Conservation (phyloP, 2,329 filamentous ascomycete genomes). For the Verticillium nonalfalfae region DNA sequence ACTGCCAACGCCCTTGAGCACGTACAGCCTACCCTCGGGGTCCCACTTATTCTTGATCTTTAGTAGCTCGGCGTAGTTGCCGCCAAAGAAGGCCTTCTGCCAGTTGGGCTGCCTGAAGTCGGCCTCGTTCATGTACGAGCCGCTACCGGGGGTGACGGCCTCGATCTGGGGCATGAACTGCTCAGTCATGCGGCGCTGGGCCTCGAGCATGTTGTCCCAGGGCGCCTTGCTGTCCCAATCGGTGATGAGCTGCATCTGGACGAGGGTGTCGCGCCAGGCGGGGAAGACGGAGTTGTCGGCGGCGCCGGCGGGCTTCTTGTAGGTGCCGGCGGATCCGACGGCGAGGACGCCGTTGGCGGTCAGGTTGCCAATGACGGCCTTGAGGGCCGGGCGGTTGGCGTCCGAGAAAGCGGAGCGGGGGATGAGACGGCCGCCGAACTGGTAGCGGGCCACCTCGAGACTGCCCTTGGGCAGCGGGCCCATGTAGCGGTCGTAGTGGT, state of each 20-base stretch:
- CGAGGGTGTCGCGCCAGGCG: constrained; percentile 25
- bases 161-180: constrained; percentile 22
- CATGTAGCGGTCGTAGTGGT: constrained; percentile 27
- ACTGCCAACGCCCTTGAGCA: constrained; percentile 40
- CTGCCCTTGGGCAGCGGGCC: constrained; percentile 25
- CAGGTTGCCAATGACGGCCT: constrained; percentile 20
- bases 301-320: constrained; percentile 18
- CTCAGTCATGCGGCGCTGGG: constrained; percentile 22
- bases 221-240: constrained; percentile 16
- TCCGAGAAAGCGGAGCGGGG: constrained; percentile 22
- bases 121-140: constrained; percentile 45
- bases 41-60: constrained; percentile 46
- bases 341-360: constrained; percentile 20
- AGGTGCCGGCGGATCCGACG: constrained; percentile 22
- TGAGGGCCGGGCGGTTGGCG: constrained; percentile 7
- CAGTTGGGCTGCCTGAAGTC: constrained; percentile 36
- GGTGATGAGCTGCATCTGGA: constrained; percentile 22
- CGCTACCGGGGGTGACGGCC: constrained; percentile 31
- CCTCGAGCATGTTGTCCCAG: constrained; percentile 16
- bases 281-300: constrained; percentile 29
- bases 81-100: constrained; percentile 37
- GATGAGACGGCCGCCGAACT: constrained; percentile 29
- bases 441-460: constrained; percentile 22
- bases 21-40: constrained; percentile 37
- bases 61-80: constrained; percentile 35